These are phyloP conservation scores for Lichtheimia ramosa DNA, from an alignment of 371 early-diverging fungal genomes.

Conservation along the genomic window DNA sequence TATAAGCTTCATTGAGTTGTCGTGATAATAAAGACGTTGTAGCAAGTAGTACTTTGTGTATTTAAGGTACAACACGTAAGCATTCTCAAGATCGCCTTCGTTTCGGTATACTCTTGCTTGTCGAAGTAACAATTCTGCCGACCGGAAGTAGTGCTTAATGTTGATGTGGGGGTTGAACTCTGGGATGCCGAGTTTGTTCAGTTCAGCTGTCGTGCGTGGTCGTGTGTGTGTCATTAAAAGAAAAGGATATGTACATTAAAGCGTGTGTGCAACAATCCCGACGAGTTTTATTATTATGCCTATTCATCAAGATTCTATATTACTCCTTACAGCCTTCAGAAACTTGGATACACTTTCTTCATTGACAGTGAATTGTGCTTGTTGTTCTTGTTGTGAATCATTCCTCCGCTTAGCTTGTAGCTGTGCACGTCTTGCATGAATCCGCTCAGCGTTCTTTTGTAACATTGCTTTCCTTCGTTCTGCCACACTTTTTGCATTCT, in stretches of 20 bases:
- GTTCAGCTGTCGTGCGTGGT: conserved; percentile 39
- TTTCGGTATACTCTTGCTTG: conserved; percentile 56
- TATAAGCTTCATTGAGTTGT: conserved; percentile 9
- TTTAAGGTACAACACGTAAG: conserved; percentile 57
- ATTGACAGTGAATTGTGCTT: conserved; percentile 12
- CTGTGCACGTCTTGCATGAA: conserved; percentile 33
- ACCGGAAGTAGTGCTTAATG: conserved; percentile 57
- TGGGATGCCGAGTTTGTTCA: conserved; percentile 34
- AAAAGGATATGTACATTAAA: background rate
- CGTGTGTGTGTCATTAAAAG: conserved; percentile 6
- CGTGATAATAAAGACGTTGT: background rate
- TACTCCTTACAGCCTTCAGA: conserved; percentile 23
- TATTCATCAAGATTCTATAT: too few relatives aligned
- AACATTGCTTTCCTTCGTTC: conserved; percentile 54
- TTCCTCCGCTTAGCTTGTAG: conserved; percentile 28
- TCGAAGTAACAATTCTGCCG: conserved; percentile 50
- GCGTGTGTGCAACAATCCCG: too few relatives aligned
- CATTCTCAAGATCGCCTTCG: conserved; percentile 55
- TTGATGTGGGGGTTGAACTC: conserved; percentile 44
- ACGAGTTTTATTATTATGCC: too few relatives aligned
- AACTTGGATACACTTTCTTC: conserved; percentile 36
- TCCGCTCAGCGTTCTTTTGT: conserved; percentile 46
- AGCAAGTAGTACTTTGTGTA: conserved; percentile 50
- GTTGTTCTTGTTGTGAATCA: background rate
- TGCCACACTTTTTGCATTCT: conserved; percentile 29